A percentile compares a stretch with the other conserved stretches of the same genome.
phyloP scores from a whole-genome alignment of 2,329 filamentous ascomycete species.

The Cladobotryum protrusum region DNA sequence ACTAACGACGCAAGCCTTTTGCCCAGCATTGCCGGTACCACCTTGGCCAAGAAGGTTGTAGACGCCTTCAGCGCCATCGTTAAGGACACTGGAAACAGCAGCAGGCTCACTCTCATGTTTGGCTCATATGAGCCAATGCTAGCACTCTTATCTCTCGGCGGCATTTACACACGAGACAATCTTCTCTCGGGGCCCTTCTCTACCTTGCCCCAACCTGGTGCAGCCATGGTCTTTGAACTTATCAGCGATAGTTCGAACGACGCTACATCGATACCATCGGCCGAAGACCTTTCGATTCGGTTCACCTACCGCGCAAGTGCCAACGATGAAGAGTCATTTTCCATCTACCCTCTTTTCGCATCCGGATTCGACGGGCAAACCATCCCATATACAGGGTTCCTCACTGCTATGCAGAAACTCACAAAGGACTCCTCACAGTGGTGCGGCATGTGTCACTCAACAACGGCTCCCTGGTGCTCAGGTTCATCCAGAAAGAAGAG shows the following conservation, averaged over 20 bases:
- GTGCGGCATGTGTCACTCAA: constrained; percentile 38
- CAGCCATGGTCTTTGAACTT: constrained; percentile 68
- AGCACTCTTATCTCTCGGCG: constrained; percentile 46
- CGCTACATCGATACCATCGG: constrained; percentile 17
- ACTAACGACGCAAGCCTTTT: constrained; percentile 32
- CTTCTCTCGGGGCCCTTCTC: constrained; percentile 35
- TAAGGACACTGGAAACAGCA: constrained; percentile 26
- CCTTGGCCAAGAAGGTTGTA: constrained; percentile 41
- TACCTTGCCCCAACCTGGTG: constrained; percentile 59
- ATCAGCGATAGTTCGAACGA: constrained; percentile 24
- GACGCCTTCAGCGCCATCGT: constrained; percentile 39
- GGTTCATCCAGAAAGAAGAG: background rate
- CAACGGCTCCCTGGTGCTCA: constrained; percentile 33
- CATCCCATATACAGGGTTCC: constrained; percentile 36
- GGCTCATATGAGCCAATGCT: constrained; percentile 50
- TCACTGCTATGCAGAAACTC: constrained; percentile 28
- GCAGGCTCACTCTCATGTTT: constrained; percentile 48
- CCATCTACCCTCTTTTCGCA: constrained; percentile 36
- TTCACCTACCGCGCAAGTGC: constrained; percentile 50
- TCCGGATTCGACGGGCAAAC: constrained; percentile 24
- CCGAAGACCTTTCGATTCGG: constrained; percentile 43
- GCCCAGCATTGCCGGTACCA: constrained; percentile 47
- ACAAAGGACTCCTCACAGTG: constrained; percentile 31
- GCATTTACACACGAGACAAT: constrained; percentile 44
- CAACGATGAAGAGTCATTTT: constrained; percentile 28